Evolutionary conservation across 2,329 filamentous ascomycete species (phyloP).

Genomic region (Aureobasidium vineae): DNA sequence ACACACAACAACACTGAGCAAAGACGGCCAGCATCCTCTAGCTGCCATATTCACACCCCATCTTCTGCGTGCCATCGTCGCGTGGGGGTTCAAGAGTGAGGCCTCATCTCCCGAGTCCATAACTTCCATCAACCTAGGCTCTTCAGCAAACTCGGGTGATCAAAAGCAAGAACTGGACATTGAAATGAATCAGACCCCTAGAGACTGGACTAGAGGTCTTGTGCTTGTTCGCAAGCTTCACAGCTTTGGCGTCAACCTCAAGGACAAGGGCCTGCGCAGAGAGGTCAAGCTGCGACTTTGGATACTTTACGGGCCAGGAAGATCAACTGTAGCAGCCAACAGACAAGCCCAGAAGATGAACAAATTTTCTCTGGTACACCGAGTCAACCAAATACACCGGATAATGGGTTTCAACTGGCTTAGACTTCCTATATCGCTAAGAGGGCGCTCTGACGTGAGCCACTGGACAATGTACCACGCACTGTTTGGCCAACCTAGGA

Average conservation of each 20-base stretch:
- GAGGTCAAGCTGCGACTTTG: slow-evolving; percentile 37
- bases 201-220: slow-evolving; percentile 37
- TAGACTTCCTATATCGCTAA: neutral
- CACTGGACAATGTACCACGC: slow-evolving; percentile 4
- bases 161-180: neutral
- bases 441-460: neutral
- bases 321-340: slow-evolving; percentile 21
- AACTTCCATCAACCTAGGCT: neutral
- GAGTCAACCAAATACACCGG: slow-evolving; percentile 36
- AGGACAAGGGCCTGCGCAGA: slow-evolving; percentile 29
- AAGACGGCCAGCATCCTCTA: neutral
- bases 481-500: slow-evolving; percentile 6
- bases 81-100: slow-evolving; percentile 37
- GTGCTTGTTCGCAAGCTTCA: slow-evolving; percentile 34
- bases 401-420: slow-evolving; percentile 31
- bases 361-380: slow-evolving; percentile 33
- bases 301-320: slow-evolving; percentile 39
- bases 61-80: slow-evolving; percentile 37
- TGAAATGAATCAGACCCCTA: neutral
- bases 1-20: neutral
- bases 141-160: neutral
- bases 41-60: slow-evolving; percentile 32
- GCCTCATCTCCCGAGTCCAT: neutral
- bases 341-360: slow-evolving; percentile 28
- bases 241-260: slow-evolving; percentile 31